These are phyloP conservation scores for Coniochaeta sp. DNA, from an alignment of 2,329 filamentous ascomycete species.

Conservation along the genomic window DNA sequence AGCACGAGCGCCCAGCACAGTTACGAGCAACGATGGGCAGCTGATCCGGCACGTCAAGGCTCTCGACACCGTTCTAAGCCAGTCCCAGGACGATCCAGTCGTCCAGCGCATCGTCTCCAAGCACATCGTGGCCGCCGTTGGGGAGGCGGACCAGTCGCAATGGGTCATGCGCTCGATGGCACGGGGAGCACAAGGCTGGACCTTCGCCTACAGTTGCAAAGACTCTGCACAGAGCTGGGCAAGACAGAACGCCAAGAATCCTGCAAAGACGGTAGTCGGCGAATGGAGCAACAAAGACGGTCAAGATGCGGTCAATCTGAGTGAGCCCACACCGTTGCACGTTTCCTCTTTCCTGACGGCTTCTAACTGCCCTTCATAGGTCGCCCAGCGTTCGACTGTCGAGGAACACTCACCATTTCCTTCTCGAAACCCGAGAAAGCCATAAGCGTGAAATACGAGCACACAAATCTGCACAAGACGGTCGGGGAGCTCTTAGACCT, in stretches of 20 bases:
- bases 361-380: constrained; percentile 22
- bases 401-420: constrained; percentile 39
- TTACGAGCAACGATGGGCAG: constrained; percentile 12
- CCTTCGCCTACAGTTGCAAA: constrained; percentile 45
- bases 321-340: constrained; percentile 24
- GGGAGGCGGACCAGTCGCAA: constrained; percentile 36
- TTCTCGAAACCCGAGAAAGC: constrained; percentile 40
- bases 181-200: constrained; percentile 41
- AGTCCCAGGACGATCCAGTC: constrained; percentile 38
- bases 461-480: constrained; percentile 49
- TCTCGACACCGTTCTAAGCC: constrained; percentile 39
- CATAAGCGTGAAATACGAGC: constrained; percentile 47
- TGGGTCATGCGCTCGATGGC: constrained; percentile 41
- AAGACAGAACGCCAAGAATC: constrained; percentile 34
- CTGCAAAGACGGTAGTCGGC: constrained; percentile 33
- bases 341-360: neutral
- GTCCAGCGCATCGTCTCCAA: constrained; percentile 42
- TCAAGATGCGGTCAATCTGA: constrained; percentile 34
- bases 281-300: constrained; percentile 40
- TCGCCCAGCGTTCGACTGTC: constrained; percentile 53
- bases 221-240: constrained; percentile 45
- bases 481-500: constrained; percentile 41
- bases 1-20: constrained; percentile 8
- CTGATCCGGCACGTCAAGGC: constrained; percentile 31
- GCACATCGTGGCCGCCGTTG: constrained; percentile 36